Percentiles rank a stretch among this genome's conserved stretches.
phyloP scores from a whole-genome alignment of 2,329 filamentous ascomycete species.

The Pseudogymnoascus sp. region DNA sequence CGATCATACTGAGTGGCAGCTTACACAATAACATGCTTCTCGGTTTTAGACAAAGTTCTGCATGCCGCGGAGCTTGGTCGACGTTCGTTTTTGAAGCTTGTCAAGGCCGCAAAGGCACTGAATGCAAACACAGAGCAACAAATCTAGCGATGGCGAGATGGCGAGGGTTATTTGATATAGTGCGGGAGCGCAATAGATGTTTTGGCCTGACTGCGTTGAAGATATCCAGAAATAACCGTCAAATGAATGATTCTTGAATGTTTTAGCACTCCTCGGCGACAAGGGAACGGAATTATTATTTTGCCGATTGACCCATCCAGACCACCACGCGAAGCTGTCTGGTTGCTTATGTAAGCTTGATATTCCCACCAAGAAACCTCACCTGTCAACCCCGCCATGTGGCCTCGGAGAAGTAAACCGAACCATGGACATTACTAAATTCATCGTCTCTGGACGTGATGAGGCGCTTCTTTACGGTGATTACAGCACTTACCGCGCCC shows the following conservation, averaged over 20 bases:
- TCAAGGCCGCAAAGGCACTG: background rate
- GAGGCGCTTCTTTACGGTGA: conserved; percentile 81
- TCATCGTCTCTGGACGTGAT: conserved; percentile 70
- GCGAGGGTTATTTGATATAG: background rate
- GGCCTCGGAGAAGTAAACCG: background rate
- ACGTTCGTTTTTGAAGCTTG: background rate
- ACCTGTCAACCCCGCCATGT: conserved; percentile 4
- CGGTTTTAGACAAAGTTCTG: conserved; percentile 5
- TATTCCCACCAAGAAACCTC: conserved; percentile 7
- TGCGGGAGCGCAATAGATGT: background rate
- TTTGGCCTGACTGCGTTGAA: background rate
- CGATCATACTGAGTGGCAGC: background rate
- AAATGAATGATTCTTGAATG: conserved; percentile 5
- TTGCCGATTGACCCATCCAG: background rate
- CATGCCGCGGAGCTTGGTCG: conserved; percentile 1
- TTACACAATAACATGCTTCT: conserved; percentile 20
- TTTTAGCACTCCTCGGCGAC: conserved; percentile 5
- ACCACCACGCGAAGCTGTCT: background rate
- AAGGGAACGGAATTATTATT: conserved; percentile 5
- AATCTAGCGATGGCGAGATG: background rate
- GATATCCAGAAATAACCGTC: background rate
- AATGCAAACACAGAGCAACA: background rate
- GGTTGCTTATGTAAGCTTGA: background rate
- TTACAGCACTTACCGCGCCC: conserved; percentile 74
- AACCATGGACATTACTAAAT: conserved; percentile 81